These are phyloP conservation scores for Heliocybe sulcata DNA, from an alignment of 1,284 basidiomycete genomes.

Conservation along the genomic window DNA sequence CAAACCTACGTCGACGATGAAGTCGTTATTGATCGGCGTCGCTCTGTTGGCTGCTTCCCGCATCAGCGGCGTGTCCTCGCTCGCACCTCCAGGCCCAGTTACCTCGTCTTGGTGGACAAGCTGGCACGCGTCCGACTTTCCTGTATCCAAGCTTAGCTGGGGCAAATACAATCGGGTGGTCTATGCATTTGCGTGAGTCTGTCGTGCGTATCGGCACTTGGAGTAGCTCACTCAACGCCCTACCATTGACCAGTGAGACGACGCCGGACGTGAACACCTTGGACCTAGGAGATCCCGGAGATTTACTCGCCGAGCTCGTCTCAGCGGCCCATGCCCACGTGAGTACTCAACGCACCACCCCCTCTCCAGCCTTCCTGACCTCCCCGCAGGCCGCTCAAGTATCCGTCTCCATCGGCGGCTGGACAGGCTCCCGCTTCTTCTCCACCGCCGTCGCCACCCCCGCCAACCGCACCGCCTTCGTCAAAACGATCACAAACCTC, in stretches of 20 bases:
- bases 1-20: too few species aligned
- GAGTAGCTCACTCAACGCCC: not conserved
- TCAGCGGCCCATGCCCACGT: conserved; percentile 20
- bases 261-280: conserved; percentile 1
- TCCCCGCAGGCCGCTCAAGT: conserved; percentile 51
- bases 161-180: conserved; percentile 41
- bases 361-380: not conserved
- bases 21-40: not conserved
- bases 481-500: conserved; percentile 54
- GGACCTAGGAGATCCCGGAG: not conserved
- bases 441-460: conserved; percentile 59
- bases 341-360: not conserved
- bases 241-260: conserved; percentile 3
- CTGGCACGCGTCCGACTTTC: conserved; percentile 34
- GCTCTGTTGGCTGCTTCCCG: not conserved
- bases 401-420: conserved; percentile 75
- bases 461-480: conserved; percentile 58
- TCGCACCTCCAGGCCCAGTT: conserved; percentile 10
- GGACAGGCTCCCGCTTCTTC: conserved; percentile 69
- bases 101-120: conserved; percentile 37
- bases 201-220: conserved; percentile 6
- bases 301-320: conserved; percentile 15
- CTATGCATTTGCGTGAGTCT: conserved; percentile 31
- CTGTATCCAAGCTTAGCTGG: conserved; percentile 37
- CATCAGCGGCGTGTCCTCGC: not conserved